Percentiles rank a stretch among this genome's conserved stretches.
These are phyloP conservation scores for Penicillium macrosclerotiorum DNA, from an alignment of 495 filamentous ascomycete genomes.

Conservation along the genomic window DNA sequence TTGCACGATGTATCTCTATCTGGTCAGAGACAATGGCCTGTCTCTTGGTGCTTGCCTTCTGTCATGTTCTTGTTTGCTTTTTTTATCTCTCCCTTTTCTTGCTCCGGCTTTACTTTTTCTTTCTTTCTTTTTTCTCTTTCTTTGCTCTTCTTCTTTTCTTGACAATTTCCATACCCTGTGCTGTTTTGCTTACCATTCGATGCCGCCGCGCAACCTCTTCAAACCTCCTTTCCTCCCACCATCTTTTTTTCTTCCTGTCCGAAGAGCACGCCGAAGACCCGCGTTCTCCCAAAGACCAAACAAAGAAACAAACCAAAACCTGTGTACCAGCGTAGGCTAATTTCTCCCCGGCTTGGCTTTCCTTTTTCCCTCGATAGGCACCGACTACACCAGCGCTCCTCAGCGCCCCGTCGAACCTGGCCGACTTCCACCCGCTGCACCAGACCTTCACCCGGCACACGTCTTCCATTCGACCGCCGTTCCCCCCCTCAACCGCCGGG, in stretches of 20 bases:
- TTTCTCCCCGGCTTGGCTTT: slow-evolving; percentile 13
- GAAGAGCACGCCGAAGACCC: slow-evolving; percentile 9
- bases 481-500: slow-evolving; percentile 51
- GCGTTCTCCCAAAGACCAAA: slow-evolving; percentile 18
- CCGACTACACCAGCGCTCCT: slow-evolving; percentile 34
- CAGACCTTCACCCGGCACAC: slow-evolving; percentile 70
- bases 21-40: no score
- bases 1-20: slow-evolving; percentile 24
- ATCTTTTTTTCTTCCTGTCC: slow-evolving; percentile 14
- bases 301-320: no score
- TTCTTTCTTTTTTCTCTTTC: slow-evolving; percentile 25
- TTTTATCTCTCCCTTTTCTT: slow-evolving; percentile 21
- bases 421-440: slow-evolving; percentile 21
- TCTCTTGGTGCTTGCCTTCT: slow-evolving; percentile 18
- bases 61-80: slow-evolving; percentile 35
- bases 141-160: slow-evolving; percentile 19
- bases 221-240: no score
- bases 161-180: slow-evolving; percentile 30
- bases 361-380: slow-evolving; percentile 34
- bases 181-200: slow-evolving; percentile 18
- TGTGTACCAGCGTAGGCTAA: slow-evolving; percentile 50
- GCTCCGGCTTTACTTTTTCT: no score
- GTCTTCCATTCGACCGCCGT: slow-evolving; percentile 73
- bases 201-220: slow-evolving; percentile 22
- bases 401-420: slow-evolving; percentile 27